A percentile compares a stretch with the other conserved stretches of the same genome.
phyloP scores from a whole-genome alignment of 371 early-diverging fungal genomes.

The Actinomucor elegans region DNA sequence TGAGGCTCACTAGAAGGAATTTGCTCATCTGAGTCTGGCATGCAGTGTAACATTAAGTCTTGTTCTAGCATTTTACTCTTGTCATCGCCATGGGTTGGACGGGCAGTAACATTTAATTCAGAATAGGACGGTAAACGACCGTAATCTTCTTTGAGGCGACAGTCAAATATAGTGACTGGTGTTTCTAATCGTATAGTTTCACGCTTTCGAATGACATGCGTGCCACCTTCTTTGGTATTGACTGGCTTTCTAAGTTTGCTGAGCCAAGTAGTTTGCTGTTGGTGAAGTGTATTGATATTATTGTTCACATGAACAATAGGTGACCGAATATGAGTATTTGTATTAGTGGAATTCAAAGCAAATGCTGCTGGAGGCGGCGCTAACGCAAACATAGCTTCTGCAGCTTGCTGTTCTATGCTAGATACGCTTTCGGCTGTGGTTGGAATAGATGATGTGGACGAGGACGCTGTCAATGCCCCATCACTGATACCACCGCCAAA shows the following conservation, averaged over 20 bases:
- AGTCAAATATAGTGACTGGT: slow-evolving; percentile 33
- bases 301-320: slow-evolving; percentile 1
- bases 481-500: neutral
- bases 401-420: slow-evolving; percentile 14
- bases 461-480: neutral
- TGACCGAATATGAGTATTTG: slow-evolving; percentile 15
- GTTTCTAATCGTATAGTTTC: slow-evolving; percentile 28
- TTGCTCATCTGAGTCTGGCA: slow-evolving; percentile 17
- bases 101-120: slow-evolving; percentile 28
- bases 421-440: neutral
- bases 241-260: slow-evolving; percentile 22
- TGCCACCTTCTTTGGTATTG: slow-evolving; percentile 9
- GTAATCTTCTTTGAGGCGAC: slow-evolving; percentile 49
- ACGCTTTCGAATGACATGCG: slow-evolving; percentile 15
- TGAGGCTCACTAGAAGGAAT: slow-evolving; percentile 17
- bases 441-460: neutral
- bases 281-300: neutral
- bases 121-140: slow-evolving; percentile 46
- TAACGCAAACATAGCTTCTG: neutral
- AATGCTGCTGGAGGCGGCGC: slow-evolving; percentile 18
- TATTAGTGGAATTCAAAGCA: slow-evolving; percentile 1
- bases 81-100: slow-evolving; percentile 20
- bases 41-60: slow-evolving; percentile 27
- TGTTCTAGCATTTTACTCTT: slow-evolving; percentile 22
- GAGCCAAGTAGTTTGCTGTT: slow-evolving; percentile 18